Conservation (phyloP, 2,329 filamentous ascomycete genomes). For the Pseudogymnoascus pannorum region DNA sequence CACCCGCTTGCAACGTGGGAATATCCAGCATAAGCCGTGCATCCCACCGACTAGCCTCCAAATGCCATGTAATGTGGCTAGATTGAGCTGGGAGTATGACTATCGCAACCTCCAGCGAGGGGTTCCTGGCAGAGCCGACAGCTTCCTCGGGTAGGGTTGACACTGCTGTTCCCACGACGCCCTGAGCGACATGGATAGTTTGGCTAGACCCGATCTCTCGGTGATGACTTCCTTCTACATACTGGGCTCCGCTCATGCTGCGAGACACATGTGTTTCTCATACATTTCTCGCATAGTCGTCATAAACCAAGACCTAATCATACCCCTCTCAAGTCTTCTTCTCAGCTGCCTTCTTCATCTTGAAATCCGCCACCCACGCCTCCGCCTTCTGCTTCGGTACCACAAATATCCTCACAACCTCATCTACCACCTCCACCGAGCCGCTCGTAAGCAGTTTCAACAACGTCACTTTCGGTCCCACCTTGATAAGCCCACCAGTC, state of each 20-base stretch:
- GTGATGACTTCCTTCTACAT: neutral
- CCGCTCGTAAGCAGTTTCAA: conserved; percentile 67
- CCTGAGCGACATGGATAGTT: neutral
- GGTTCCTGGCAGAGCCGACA: neutral
- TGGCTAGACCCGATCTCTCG: neutral
- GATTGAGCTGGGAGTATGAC: neutral
- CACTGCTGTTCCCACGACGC: neutral
- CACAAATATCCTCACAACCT: conserved; percentile 73
- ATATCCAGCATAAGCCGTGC: no score
- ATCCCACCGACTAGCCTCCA: neutral
- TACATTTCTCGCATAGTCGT: neutral
- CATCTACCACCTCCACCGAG: conserved; percentile 81
- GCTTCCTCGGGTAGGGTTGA: neutral
- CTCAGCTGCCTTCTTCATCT: conserved; percentile 58
- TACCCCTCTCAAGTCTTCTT: conserved; percentile 19
- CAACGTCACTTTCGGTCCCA: conserved; percentile 75
- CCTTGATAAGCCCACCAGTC: conserved; percentile 74
- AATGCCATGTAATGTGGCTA: neutral
- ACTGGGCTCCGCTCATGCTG: neutral
- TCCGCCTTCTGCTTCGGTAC: conserved; percentile 64
- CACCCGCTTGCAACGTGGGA: neutral
- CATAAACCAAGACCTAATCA: neutral
- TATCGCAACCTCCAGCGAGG: neutral
- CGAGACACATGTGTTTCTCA: neutral
- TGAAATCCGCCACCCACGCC: conserved; percentile 79